Percentiles rank a stretch among this genome's conserved stretches.
phyloP scores from a whole-genome alignment of 2,329 filamentous ascomycete genomes.

The Phaeoacremonium minimum region DNA sequence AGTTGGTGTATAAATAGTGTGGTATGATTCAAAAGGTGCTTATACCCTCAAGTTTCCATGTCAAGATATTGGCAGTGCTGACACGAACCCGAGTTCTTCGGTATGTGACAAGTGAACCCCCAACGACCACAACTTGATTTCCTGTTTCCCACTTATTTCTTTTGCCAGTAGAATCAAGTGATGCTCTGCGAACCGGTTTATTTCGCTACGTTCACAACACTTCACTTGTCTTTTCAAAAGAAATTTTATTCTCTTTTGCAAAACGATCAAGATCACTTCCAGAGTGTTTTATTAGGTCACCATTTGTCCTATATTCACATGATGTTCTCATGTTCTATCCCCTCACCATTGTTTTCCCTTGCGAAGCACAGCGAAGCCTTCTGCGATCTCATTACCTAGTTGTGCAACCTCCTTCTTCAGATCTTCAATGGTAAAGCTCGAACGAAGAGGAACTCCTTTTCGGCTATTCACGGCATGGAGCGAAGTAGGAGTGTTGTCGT shows the following conservation, averaged over 20 bases:
- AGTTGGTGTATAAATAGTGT: slow-evolving; percentile 12
- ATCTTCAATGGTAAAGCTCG: not conserved
- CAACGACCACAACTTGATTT: not conserved
- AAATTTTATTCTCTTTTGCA: too few species aligned
- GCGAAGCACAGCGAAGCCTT: slow-evolving; percentile 3
- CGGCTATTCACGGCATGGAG: not conserved
- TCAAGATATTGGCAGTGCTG: slow-evolving; percentile 20
- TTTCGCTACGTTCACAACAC: not conserved
- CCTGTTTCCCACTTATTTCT: not conserved
- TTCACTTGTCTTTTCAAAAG: too few species aligned
- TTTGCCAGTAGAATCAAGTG: not conserved
- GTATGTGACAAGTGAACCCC: not conserved
- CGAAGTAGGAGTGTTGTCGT: not conserved
- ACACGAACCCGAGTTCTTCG: slow-evolving; percentile 14
- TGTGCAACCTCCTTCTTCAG: slow-evolving; percentile 2
- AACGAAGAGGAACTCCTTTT: not conserved
- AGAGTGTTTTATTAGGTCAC: too few species aligned
- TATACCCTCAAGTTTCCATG: slow-evolving; percentile 18
- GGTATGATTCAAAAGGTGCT: slow-evolving; percentile 24
- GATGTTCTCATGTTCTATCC: too few species aligned
- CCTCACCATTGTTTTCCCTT: too few species aligned
- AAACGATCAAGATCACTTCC: too few species aligned
- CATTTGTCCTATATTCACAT: too few species aligned
- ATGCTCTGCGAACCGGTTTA: not conserved
- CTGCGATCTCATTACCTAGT: slow-evolving; percentile 3